These are phyloP conservation scores for Ceratocystiopsis minuta DNA, from an alignment of 2,329 filamentous ascomycete species.

Conservation along the genomic window DNA sequence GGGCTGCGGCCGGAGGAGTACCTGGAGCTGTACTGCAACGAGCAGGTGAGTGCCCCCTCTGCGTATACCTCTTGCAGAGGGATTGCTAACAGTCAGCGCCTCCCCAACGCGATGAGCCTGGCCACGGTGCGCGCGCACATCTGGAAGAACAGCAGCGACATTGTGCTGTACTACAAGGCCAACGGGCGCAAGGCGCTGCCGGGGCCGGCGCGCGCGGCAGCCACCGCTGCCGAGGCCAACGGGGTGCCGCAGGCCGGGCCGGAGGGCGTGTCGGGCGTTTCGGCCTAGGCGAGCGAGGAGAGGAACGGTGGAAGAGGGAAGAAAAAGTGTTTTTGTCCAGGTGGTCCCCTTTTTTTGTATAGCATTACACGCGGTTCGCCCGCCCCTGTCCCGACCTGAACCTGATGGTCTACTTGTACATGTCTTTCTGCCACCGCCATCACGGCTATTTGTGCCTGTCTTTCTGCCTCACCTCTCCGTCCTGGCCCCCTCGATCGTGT, in stretches of 20 bases:
- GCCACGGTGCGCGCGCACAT: constrained; percentile 80
- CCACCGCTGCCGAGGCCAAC: background rate
- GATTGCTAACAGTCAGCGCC: too few relatives aligned
- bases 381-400: too few relatives aligned
- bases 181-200: constrained; percentile 62
- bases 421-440: too few relatives aligned
- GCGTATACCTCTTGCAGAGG: too few relatives aligned
- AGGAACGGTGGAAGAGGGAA: too few relatives aligned
- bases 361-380: too few relatives aligned
- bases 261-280: background rate
- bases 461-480: too few relatives aligned
- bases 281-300: too few relatives aligned
- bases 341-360: too few relatives aligned
- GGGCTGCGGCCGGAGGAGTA: constrained; percentile 71
- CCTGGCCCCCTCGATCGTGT: constrained; percentile 38
- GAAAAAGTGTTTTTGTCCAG: too few relatives aligned
- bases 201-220: constrained; percentile 11
- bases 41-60: constrained; percentile 45
- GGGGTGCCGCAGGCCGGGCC: background rate
- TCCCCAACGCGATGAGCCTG: constrained; percentile 77
- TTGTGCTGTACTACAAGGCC: constrained; percentile 75
- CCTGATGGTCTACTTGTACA: too few relatives aligned
- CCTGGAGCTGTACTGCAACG: constrained; percentile 85
- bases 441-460: too few relatives aligned
- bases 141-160: constrained; percentile 90